Base-by-base conservation (phyloP, 2,329 filamentous ascomycete genomes). In the Uncinocarpus reesii region DNA sequence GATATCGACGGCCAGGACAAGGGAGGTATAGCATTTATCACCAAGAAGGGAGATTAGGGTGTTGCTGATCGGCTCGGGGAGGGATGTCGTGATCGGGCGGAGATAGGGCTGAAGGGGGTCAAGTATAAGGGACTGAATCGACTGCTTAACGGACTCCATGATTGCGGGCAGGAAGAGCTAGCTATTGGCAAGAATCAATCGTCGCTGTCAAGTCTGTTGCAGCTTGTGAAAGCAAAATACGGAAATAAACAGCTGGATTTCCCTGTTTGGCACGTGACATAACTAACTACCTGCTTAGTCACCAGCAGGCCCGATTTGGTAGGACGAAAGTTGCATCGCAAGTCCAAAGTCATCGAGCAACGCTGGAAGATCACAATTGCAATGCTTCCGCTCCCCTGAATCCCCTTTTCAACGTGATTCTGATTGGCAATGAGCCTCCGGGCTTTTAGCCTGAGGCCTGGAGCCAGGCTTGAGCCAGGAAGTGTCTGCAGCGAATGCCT, bases 1-100 rank as follows among this genome's bases (percentile, higher is more conserved):
- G 45, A 75, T 63, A 70, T 94, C 84, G 63, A 98, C 76, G 61
- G 95, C 82, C 61, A 92, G 81, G 55, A 98, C 70, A 43, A 98
- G 79, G 13, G 81, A 80, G 62, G 83, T 78, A 79, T 96, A 94
- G 79, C 92, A 98, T 52, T 74, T 69, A 26, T 79, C 73, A 64
- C 90, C 89, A 59, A 98, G 78, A 64, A 98, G 80, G 55, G 83
- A 84, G 59, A 83, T 71, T 60, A 84, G 83, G 42, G 85, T 72
- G 67, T 89, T 77, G 68, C 78, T 79, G 62, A 95, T 75, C 11
- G 85, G 85, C 28, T 72, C 70, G 16, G 88, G 89, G 43, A 92
- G 79, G 62, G 77, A 80, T 59, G 80, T 76, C 43, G 84, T 86
- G 61, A 89, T 74, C 50, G 84, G 83, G 59, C 72, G 72, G 60